Conservation (phyloP, 768 basidiomycete genomes). For the Mrakia blollopis region DNA sequence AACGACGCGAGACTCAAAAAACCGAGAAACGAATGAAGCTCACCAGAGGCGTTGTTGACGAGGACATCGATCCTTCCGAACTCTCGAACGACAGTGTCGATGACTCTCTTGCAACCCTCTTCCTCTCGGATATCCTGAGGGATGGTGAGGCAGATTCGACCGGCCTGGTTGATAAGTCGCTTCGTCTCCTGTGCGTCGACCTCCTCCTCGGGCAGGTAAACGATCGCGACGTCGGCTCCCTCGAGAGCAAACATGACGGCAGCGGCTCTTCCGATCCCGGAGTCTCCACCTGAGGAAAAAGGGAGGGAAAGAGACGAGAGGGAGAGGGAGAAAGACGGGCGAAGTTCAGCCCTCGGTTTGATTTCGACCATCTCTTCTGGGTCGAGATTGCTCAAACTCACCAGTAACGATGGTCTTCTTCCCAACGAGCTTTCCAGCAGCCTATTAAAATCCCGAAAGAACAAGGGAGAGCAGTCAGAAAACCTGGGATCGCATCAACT, state of each 20-base stretch:
- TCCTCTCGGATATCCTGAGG: slow-evolving; percentile 45
- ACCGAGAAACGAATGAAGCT: no score
- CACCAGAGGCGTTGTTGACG: slow-evolving; percentile 20
- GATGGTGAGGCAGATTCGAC: slow-evolving; percentile 40
- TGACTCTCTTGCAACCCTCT: slow-evolving; percentile 41
- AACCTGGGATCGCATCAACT: slow-evolving; percentile 33
- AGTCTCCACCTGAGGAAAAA: slow-evolving; percentile 45
- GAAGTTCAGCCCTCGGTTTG: neutral
- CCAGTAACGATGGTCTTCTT: slow-evolving; percentile 54
- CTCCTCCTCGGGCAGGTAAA: slow-evolving; percentile 34
- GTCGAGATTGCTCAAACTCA: slow-evolving; percentile 34
- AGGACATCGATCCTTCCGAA: slow-evolving; percentile 20
- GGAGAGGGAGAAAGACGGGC: neutral
- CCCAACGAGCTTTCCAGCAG: slow-evolving; percentile 51
- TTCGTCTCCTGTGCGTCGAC: slow-evolving; percentile 28
- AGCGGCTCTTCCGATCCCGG: slow-evolving; percentile 51
- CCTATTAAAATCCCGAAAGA: slow-evolving; percentile 28
- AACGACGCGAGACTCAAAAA: no score
- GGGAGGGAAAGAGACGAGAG: neutral
- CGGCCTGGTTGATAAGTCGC: neutral
- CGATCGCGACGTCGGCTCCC: slow-evolving; percentile 42
- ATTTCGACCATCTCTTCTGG: no score
- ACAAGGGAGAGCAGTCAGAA: no score
- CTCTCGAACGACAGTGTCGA: slow-evolving; percentile 40
- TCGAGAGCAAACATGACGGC: slow-evolving; percentile 49